Evolutionary conservation across 371 early-diverging fungal genomes (phyloP), one percentile per base, ranked within the genome.

Genomic region (Coemansia sp.): DNA sequence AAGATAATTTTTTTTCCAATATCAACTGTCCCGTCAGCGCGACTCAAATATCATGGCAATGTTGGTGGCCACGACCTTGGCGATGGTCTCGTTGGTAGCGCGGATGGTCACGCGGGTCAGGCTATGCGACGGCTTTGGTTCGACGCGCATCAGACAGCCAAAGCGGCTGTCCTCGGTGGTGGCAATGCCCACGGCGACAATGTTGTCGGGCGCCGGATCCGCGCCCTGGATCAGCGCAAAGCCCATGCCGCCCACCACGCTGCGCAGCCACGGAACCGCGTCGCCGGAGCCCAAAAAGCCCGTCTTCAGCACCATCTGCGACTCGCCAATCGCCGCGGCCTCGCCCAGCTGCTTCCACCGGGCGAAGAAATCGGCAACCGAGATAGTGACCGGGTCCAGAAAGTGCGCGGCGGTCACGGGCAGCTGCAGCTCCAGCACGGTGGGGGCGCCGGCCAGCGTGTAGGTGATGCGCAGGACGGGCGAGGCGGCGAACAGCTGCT

Each of bases 311-410:
- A 75, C 74, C 4, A 35, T 30, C 63, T 72, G 76, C 39, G 76
- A 42, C 54, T 75, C 76, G 33, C 66, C 66, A 3, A 35, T 10
- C 50, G 63, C 54, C 0, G 26, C 57, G 0, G 67, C 50, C 14
- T 72, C 94, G 16, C 93, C 95, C 63, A 98, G 90, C 77, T 96
- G 97, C 70, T 89, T 90, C 99, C 99, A 98, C 30, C 97, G 85
- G 20, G 83, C 79, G 68, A 96, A 94, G 77, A 94, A 98, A 77
- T 93, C 94, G n/a, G 78, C 59, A 6, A 87, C 84, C 26, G 85
- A 69, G 71, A 98, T 85, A 9, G 74, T 79, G 10, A 94, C 90
- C 2, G 94, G 92, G 38, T 91, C 90, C 66, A 92, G 83, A 76
- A 98, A 98, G 57, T 94, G 94, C 11, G 90, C 82, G 31, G 93